Evolutionary conservation across 2,329 filamentous ascomycete species (phyloP).

Genomic region (Cladosporium sp.): DNA sequence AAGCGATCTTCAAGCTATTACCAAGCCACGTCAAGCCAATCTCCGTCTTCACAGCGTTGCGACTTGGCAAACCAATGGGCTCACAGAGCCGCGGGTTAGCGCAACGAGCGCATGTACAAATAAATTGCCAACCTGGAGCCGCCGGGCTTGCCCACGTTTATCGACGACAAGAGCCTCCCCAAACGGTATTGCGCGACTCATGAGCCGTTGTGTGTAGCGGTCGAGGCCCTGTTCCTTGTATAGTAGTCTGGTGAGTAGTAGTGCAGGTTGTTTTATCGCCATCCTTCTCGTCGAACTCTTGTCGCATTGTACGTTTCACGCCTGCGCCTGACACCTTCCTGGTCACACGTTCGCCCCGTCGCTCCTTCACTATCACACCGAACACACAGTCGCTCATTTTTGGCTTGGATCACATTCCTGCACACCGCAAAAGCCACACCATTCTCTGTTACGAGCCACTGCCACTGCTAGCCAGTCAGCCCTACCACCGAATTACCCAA

Average conservation of each 20-base stretch:
- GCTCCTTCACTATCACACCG: conserved; percentile 10
- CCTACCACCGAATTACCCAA: background rate
- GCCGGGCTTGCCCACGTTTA: background rate
- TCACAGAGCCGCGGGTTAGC: background rate
- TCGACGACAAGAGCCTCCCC: background rate
- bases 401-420: conserved; percentile 6
- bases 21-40: conserved; percentile 11
- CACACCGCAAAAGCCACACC: background rate
- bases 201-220: background rate
- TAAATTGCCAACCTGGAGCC: conserved; percentile 5
- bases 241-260: background rate
- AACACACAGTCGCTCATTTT: conserved; percentile 4
- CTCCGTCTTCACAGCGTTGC: conserved; percentile 5
- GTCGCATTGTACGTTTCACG: background rate
- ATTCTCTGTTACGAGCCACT: background rate
- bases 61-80: background rate
- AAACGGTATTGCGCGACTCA: background rate
- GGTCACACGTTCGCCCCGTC: conserved; percentile 13
- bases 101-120: background rate
- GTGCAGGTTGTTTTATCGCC: background rate
- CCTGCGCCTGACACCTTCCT: background rate
- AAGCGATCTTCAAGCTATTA: conserved; percentile 4
- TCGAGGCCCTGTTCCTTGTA: conserved; percentile 5
- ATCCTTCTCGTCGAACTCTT: background rate
- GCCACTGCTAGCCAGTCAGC: background rate